These are phyloP conservation scores for Termitomyces sp. DNA, from an alignment of 1,284 basidiomycete species.

Conservation along the genomic window DNA sequence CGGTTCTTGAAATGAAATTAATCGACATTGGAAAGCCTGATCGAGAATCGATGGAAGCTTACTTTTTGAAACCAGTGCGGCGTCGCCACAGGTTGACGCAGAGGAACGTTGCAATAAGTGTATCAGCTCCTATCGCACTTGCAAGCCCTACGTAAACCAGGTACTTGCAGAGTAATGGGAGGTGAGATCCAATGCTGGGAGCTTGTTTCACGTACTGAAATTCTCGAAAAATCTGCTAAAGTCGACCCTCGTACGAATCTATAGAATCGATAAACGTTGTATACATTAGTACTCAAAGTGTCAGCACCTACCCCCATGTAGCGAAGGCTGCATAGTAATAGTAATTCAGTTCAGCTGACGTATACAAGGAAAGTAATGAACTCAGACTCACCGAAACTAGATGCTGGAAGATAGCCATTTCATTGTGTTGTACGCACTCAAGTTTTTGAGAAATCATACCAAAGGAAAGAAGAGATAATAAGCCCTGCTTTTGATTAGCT, in stretches of 20 bases:
- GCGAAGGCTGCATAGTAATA: background rate
- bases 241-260: too few species aligned
- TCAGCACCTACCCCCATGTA: too few species aligned
- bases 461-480: background rate
- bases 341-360: background rate
- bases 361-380: too few species aligned
- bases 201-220: constrained; percentile 1
- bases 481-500: background rate
- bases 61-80: constrained; percentile 26
- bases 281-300: too few species aligned
- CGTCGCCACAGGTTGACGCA: constrained; percentile 22
- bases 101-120: constrained; percentile 22
- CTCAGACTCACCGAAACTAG: background rate
- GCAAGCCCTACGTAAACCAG: constrained; percentile 22
- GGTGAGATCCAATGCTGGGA: too few species aligned
- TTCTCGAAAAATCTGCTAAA: too few species aligned
- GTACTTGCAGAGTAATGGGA: too few species aligned
- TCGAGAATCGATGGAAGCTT: background rate
- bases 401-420: background rate
- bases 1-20: constrained; percentile 8
- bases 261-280: too few species aligned
- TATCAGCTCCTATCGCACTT: constrained; percentile 21
- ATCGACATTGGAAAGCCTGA: background rate
- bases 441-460: background rate
- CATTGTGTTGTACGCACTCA: background rate